Conservation (phyloP, 495 filamentous ascomycete genomes). For the Neurospora terricola region DNA sequence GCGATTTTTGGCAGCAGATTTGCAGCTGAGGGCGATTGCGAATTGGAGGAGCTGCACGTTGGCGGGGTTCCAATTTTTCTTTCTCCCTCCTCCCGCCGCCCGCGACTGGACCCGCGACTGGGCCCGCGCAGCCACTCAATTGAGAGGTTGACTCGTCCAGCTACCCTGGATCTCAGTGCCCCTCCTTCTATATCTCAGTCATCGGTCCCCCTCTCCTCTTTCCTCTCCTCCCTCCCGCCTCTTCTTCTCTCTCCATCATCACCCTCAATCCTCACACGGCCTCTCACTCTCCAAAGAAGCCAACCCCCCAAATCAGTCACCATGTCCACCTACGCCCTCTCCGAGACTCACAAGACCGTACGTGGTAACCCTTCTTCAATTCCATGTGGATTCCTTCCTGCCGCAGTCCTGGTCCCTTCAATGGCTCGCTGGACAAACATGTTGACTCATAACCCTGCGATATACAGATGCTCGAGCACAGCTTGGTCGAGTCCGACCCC, state of each 20-base stretch:
- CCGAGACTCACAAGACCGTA: slow-evolving; percentile 80
- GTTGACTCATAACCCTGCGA: slow-evolving; percentile 37
- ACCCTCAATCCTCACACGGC: neutral
- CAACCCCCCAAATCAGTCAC: slow-evolving; percentile 6
- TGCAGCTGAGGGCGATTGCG: neutral
- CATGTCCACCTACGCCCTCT: slow-evolving; percentile 68
- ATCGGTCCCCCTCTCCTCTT: slow-evolving; percentile 3
- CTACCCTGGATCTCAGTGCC: neutral
- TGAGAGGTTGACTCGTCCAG: neutral
- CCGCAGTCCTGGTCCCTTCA: neutral
- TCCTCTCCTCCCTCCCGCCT: slow-evolving; percentile 1
- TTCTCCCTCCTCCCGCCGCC: slow-evolving; percentile 6
- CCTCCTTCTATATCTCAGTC: slow-evolving; percentile 2
- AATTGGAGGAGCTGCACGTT: neutral
- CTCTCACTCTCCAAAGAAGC: neutral
- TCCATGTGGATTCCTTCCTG: neutral
- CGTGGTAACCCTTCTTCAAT: slow-evolving; percentile 17
- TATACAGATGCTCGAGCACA: slow-evolving; percentile 76
- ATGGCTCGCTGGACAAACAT: neutral
- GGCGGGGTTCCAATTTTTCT: slow-evolving; percentile 17
- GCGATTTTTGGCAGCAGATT: neutral
- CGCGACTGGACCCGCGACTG: neutral
- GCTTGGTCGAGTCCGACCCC: slow-evolving; percentile 74
- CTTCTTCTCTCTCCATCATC: slow-evolving; percentile 1
- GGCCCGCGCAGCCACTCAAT: neutral